These are phyloP conservation scores for Abortiporus biennis DNA, from an alignment of 1,284 basidiomycete species.

Conservation along the genomic window DNA sequence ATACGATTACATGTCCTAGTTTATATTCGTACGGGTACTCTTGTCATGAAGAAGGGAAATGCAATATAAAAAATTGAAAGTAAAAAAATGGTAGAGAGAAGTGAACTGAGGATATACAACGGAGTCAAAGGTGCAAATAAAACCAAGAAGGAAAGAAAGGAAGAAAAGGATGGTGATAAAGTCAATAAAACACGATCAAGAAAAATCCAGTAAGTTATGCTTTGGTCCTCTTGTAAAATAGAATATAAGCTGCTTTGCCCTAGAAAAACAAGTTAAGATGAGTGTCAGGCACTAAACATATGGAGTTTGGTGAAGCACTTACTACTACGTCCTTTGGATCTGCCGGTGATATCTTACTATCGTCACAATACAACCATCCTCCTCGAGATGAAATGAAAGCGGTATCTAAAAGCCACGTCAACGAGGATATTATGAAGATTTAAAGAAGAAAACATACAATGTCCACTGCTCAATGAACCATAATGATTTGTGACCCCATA, in stretches of 20 bases:
- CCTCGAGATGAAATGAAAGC: constrained; percentile 78
- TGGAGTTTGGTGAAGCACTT: constrained; percentile 29
- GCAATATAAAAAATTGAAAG: constrained; percentile 20
- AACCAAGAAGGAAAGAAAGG: not conserved
- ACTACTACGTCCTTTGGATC: constrained; percentile 83
- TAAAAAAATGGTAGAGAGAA: constrained; percentile 8
- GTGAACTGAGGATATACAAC: no score
- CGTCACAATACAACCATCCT: constrained; percentile 85
- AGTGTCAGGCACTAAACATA: constrained; percentile 4
- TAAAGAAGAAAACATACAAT: constrained; percentile 66
- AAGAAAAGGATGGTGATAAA: constrained; percentile 12
- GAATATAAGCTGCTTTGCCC: constrained; percentile 83
- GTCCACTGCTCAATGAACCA: constrained; percentile 85
- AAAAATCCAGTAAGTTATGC: constrained; percentile 32
- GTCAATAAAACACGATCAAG: constrained; percentile 24
- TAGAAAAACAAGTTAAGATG: constrained; percentile 33
- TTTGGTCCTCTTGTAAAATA: constrained; percentile 78
- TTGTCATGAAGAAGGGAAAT: constrained; percentile 23
- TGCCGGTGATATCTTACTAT: constrained; percentile 68
- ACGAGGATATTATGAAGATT: not conserved
- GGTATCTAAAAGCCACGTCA: constrained; percentile 56
- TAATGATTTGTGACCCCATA: constrained; percentile 92
- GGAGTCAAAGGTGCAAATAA: not conserved
- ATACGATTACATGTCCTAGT: constrained; percentile 31
- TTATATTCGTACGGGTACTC: constrained; percentile 23